phyloP scores from a whole-genome alignment of 257 asterid species.

The Leonotis leonurus region DNA sequence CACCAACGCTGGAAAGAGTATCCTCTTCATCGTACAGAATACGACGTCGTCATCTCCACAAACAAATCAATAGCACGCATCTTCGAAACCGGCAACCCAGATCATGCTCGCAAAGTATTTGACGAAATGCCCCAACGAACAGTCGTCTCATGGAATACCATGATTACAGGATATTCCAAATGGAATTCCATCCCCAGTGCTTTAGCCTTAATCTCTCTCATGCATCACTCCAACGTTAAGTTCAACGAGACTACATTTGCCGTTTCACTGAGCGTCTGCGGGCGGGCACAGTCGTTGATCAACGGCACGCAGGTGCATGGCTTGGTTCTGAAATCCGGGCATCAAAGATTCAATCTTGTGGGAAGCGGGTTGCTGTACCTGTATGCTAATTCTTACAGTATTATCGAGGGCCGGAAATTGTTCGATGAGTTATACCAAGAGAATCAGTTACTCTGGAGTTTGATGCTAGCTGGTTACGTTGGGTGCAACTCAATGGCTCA shows the following conservation, averaged over 20 bases:
- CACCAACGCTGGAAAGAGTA: slow-evolving; percentile 29
- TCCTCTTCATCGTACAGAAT: not conserved
- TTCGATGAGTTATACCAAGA: slow-evolving; percentile 43
- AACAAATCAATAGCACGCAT: slow-evolving; percentile 35
- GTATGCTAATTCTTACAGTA: slow-evolving; percentile 35
- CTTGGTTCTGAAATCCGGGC: slow-evolving; percentile 50
- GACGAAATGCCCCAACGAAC: slow-evolving; percentile 66
- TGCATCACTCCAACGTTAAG: slow-evolving; percentile 44
- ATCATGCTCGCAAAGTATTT: slow-evolving; percentile 51
- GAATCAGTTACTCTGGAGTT: slow-evolving; percentile 63
- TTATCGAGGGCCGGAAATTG: slow-evolving; percentile 42
- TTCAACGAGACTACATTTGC: slow-evolving; percentile 51
- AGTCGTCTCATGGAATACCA: slow-evolving; percentile 70
- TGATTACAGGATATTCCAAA: slow-evolving; percentile 60
- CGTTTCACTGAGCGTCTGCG: slow-evolving; percentile 47
- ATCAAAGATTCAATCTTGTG: slow-evolving; percentile 35
- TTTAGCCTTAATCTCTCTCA: slow-evolving; percentile 32
- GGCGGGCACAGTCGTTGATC: slow-evolving; percentile 32
- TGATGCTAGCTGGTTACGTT: slow-evolving; percentile 66
- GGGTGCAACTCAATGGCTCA: slow-evolving; percentile 46
- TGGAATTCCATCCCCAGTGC: slow-evolving; percentile 32
- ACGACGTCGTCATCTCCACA: slow-evolving; percentile 30
- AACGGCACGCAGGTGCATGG: slow-evolving; percentile 58
- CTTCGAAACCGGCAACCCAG: slow-evolving; percentile 32
- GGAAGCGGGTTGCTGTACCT: slow-evolving; percentile 57